Evolutionary conservation across 441 rosid species (phyloP).

Genomic region (Manihot esculenta): DNA sequence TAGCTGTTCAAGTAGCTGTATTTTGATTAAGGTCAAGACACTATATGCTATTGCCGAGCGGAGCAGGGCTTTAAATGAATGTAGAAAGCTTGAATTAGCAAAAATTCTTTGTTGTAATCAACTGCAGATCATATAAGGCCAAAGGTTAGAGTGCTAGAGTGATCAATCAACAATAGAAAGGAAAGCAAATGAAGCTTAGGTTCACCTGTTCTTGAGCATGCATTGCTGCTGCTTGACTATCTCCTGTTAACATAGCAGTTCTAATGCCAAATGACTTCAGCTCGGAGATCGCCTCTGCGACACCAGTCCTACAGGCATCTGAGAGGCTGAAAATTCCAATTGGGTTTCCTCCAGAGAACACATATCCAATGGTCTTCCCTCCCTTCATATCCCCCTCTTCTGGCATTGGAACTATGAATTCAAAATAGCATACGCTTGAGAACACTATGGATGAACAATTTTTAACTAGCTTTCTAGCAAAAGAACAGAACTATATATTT

Average conservation of each 20-base stretch:
- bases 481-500: too few species aligned
- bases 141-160: background rate
- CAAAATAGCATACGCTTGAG: background rate
- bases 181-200: background rate
- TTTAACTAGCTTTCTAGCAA: background rate
- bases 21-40: too few species aligned
- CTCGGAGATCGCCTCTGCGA: slow-evolving; percentile 50
- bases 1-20: too few species aligned
- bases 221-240: slow-evolving; percentile 61
- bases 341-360: slow-evolving; percentile 42
- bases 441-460: background rate
- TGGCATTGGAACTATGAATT: slow-evolving; percentile 39
- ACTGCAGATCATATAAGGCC: background rate
- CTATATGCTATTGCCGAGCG: too few species aligned
- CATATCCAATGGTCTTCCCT: slow-evolving; percentile 65
- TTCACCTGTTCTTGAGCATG: slow-evolving; percentile 71
- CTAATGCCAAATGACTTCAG: slow-evolving; percentile 57
- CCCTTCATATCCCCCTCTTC: slow-evolving; percentile 39
- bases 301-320: slow-evolving; percentile 79
- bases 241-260: slow-evolving; percentile 87
- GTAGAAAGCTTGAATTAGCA: too few species aligned
- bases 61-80: too few species aligned
- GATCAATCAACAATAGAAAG: background rate
- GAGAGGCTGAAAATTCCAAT: slow-evolving; percentile 67
- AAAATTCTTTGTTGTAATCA: too few species aligned